Conservation (phyloP, 2,329 filamentous ascomycete genomes). For the Coleophoma eucalyptorum region DNA sequence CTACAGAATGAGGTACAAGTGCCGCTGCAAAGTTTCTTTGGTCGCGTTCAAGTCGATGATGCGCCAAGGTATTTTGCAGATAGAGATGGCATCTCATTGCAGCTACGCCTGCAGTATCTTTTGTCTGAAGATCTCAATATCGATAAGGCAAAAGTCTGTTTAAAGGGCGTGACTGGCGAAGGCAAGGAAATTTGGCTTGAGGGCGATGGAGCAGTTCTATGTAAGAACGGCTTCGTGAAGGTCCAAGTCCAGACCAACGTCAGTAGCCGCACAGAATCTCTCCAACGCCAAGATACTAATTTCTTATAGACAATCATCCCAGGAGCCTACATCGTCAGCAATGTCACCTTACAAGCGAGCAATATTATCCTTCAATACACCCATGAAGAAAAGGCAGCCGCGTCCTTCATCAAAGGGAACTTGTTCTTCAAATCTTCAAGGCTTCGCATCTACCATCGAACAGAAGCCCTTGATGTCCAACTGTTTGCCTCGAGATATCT, state of each 20-base stretch:
- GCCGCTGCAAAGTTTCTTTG: conserved; percentile 71
- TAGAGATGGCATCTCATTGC: conserved; percentile 71
- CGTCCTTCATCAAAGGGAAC: conserved; percentile 10
- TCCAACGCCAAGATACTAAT: conserved; percentile 22
- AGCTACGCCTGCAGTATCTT: conserved; percentile 66
- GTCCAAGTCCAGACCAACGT: conserved; percentile 42
- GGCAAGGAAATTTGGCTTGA: conserved; percentile 66
- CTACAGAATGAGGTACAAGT: conserved; percentile 61
- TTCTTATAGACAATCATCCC: conserved; percentile 54
- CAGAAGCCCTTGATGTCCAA: conserved; percentile 64
- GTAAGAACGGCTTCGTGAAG: conserved; percentile 41
- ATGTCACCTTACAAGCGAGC: conserved; percentile 59
- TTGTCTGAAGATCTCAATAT: conserved; percentile 67
- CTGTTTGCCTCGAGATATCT: conserved; percentile 66
- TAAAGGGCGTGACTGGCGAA: conserved; percentile 52
- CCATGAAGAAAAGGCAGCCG: conserved; percentile 37
- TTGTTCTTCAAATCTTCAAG: conserved; percentile 54
- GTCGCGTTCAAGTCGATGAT: conserved; percentile 61
- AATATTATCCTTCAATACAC: conserved; percentile 67
- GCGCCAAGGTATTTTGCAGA: conserved; percentile 66
- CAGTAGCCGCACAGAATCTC: conserved; percentile 16
- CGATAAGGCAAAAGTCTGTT: conserved; percentile 59
- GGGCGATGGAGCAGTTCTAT: conserved; percentile 30
- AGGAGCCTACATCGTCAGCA: conserved; percentile 73
- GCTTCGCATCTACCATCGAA: conserved; percentile 70